Evolutionary conservation across 768 basidiomycete genomes (phyloP).

Genomic region (Guyanaporus albipodus): DNA sequence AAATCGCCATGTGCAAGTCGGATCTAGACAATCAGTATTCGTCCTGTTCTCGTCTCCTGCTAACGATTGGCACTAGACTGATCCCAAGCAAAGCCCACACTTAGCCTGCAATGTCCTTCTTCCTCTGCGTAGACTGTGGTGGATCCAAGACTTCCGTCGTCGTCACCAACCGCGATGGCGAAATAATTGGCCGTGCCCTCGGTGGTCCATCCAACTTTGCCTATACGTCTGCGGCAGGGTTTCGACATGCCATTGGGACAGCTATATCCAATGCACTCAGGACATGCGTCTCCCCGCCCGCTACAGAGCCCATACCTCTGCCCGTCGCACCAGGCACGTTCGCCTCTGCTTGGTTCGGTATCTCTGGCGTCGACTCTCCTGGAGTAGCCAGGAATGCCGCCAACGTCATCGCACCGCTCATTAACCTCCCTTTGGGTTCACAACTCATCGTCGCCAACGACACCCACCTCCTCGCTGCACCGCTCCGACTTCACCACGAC

Average conservation of each 20-base stretch:
- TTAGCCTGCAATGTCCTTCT: constrained; percentile 52
- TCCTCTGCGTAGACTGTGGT: constrained; percentile 84
- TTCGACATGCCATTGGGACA: constrained; percentile 47
- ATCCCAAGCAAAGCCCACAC: no score
- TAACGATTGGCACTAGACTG: no score
- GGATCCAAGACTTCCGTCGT: constrained; percentile 84
- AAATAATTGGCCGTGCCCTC: constrained; percentile 60
- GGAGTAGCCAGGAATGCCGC: constrained; percentile 56
- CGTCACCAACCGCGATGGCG: constrained; percentile 55
- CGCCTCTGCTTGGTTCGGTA: constrained; percentile 75
- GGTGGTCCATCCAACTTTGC: constrained; percentile 85
- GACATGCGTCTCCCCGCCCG: constrained; percentile 37
- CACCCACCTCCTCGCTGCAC: constrained; percentile 79
- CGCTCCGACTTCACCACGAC: constrained; percentile 59
- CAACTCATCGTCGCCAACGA: constrained; percentile 71
- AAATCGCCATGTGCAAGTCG: no score
- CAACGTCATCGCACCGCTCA: constrained; percentile 48
- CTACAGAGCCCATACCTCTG: constrained; percentile 34
- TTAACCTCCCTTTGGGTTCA: constrained; percentile 53
- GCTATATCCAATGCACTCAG: constrained; percentile 56
- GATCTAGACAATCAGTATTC: no score
- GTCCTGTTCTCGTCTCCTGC: no score
- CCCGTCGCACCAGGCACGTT: constrained; percentile 43
- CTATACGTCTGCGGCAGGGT: constrained; percentile 63
- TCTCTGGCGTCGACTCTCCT: constrained; percentile 78